A percentile compares a stretch with the other conserved stretches of the same genome.
Evolutionary conservation across 768 basidiomycete species (phyloP).

Genomic region (Kockovaella imperatae): DNA sequence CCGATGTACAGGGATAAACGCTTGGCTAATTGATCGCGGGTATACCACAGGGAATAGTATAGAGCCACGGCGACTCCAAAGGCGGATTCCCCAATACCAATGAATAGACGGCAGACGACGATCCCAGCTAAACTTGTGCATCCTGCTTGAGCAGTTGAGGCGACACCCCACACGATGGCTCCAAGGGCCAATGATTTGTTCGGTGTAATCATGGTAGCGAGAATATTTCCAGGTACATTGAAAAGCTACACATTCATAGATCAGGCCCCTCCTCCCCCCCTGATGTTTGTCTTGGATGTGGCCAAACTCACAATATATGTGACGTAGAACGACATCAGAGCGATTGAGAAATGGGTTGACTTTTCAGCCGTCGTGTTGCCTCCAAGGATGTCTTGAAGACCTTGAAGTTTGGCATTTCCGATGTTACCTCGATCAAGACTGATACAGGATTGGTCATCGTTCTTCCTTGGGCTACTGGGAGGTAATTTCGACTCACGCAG

Average conservation of each 20-base stretch:
- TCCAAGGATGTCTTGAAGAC: no score
- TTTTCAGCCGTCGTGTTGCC: no score
- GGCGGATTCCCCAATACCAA: constrained; percentile 28
- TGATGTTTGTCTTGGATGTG: no score
- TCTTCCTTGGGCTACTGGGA: no score
- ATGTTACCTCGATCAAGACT: no score
- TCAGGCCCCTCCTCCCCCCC: no score
- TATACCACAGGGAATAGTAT: constrained; percentile 18
- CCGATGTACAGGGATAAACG: constrained; percentile 32
- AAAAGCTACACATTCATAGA: no score
- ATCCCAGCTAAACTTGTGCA: constrained; percentile 18
- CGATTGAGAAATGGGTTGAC: no score
- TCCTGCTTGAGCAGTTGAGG: constrained; percentile 23
- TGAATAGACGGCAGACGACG: constrained; percentile 29
- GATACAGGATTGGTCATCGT: no score
- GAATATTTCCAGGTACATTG: constrained; percentile 1
- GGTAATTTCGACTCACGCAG: no score
- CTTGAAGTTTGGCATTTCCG: constrained; percentile 26
- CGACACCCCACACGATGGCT: constrained; percentile 32
- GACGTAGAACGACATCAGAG: no score
- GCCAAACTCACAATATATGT: no score
- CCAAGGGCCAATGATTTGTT: constrained; percentile 21
- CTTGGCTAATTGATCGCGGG: constrained; percentile 21
- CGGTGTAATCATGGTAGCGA: not conserved
- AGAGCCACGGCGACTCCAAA: constrained; percentile 5